These are phyloP conservation scores for Massariosphaeria phaeospora DNA, from an alignment of 495 filamentous ascomycete genomes.

Conservation along the genomic window DNA sequence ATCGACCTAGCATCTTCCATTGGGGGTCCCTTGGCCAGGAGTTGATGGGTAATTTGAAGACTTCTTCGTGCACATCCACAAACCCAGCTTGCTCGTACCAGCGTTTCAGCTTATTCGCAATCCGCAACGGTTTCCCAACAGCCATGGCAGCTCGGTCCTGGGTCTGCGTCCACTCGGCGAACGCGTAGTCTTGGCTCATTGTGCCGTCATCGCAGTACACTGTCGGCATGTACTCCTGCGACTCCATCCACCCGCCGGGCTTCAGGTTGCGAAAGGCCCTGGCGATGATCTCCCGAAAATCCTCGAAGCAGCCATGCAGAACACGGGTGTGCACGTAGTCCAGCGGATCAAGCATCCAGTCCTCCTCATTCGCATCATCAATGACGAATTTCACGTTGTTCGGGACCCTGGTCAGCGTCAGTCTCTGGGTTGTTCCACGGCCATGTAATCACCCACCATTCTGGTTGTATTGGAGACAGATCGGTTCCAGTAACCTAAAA, in stretches of 20 bases:
- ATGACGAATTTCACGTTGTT: constrained; percentile 39
- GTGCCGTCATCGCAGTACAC: constrained; percentile 38
- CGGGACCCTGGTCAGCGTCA: constrained; percentile 24
- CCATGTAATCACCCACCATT: constrained; percentile 27
- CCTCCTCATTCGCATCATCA: constrained; percentile 39
- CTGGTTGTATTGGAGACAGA: constrained; percentile 37
- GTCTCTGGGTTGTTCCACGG: background rate
- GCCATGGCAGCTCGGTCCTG: constrained; percentile 38
- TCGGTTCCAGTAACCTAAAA: constrained; percentile 37
- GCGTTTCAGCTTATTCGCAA: constrained; percentile 39
- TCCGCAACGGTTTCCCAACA: constrained; percentile 34
- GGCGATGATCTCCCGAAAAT: constrained; percentile 36
- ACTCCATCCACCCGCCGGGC: constrained; percentile 38
- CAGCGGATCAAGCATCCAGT: constrained; percentile 36
- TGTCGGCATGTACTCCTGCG: constrained; percentile 34
- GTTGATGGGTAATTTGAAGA: constrained; percentile 41
- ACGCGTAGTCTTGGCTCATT: constrained; percentile 45
- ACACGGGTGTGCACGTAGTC: constrained; percentile 38
- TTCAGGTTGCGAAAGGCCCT: constrained; percentile 33
- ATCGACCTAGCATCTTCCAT: constrained; percentile 39
- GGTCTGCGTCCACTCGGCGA: constrained; percentile 35
- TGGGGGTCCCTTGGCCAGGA: constrained; percentile 41
- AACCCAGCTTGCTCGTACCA: constrained; percentile 42
- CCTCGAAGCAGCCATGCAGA: constrained; percentile 34
- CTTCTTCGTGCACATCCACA: constrained; percentile 41